A percentile compares a stretch with the other conserved stretches of the same genome.
Evolutionary conservation across 768 basidiomycete species (phyloP).

Genomic region (Ramaria sp.): DNA sequence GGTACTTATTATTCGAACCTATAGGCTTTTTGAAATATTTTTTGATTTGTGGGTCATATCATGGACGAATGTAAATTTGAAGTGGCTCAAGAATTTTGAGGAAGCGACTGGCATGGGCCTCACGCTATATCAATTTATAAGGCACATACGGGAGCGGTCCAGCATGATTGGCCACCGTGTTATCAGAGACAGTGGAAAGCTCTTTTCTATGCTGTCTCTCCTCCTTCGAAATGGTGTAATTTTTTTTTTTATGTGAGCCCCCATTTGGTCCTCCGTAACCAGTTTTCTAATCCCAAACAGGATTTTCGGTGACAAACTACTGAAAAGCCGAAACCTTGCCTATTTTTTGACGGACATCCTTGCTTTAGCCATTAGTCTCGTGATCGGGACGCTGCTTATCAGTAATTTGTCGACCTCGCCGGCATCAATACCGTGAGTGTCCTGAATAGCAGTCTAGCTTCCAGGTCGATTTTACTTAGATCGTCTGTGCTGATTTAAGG

Average conservation of each 20-base stretch:
- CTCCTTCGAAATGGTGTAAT: not conserved
- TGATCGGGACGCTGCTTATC: not conserved
- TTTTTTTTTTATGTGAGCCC: not conserved
- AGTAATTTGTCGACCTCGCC: not conserved
- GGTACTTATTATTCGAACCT: not conserved
- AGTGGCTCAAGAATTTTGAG: not conserved
- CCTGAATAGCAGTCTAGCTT: not conserved
- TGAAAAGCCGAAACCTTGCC: not conserved
- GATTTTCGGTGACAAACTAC: not conserved
- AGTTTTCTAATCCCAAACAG: not conserved
- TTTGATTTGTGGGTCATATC: not conserved
- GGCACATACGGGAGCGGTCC: too few species aligned
- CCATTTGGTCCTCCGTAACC: not conserved
- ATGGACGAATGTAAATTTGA: not conserved
- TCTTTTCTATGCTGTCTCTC: not conserved
- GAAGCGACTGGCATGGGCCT: not conserved
- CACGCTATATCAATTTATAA: not conserved
- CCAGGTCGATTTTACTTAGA: not conserved
- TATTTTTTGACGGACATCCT: not conserved
- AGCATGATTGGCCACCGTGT: not conserved
- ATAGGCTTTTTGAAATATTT: not conserved
- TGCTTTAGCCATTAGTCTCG: not conserved
- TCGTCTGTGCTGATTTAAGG: not conserved
- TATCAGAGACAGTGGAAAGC: not conserved
- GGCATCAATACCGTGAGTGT: not conserved